Base-by-base conservation (phyloP, 306 rosid species). In the Nissolia schottii region DNA sequence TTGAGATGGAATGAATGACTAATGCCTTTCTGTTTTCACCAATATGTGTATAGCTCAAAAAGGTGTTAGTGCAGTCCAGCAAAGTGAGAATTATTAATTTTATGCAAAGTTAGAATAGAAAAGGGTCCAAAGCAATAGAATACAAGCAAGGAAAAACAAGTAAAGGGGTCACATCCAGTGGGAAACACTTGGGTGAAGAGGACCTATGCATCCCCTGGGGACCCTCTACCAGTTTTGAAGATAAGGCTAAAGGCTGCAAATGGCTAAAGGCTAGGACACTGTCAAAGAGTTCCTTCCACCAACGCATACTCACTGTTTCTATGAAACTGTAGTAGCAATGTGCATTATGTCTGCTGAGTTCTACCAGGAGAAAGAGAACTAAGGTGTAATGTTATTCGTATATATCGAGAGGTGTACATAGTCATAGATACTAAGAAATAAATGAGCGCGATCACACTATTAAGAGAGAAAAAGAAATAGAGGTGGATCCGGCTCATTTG, bases 1-100 rank as follows among this genome's bases (percentile, higher is more conserved):
- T 57, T 59, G 68, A 31, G 29, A 68, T 40, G 27, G 37, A 34
- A 41, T 25, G 53, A 28, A 16, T n/a, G 22, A 45, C 1, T 0
- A 43, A 24, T 43, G 18, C 28, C 35, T 54, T 71, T 34, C 35
- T 10, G 37, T 78, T 63, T 51, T 43, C 32, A 40, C 43, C 6
- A 16, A 35, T 40, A 3, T 22, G 16, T 43, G 14, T 32, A 55
- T 54, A n/a, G 45, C 41, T 12, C 14, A 45, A 72, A n/a, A 38
- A 49, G 64, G 16, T 63, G 68, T 6, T 38, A 29, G 34, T 49
- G 64, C 28, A 67, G 57, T 7, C 76, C 67, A 51, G 14, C 12
- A 23, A n/a, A 40, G 53, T 31, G 67, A 24, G 73, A 74, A 68
- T 74, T 25, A 74, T 74, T 67, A 6, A 43, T 23, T 38, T 15